These are phyloP conservation scores for Paraleonurus japonicus DNA, from an alignment of 257 asterid species.

Conservation along the genomic window DNA sequence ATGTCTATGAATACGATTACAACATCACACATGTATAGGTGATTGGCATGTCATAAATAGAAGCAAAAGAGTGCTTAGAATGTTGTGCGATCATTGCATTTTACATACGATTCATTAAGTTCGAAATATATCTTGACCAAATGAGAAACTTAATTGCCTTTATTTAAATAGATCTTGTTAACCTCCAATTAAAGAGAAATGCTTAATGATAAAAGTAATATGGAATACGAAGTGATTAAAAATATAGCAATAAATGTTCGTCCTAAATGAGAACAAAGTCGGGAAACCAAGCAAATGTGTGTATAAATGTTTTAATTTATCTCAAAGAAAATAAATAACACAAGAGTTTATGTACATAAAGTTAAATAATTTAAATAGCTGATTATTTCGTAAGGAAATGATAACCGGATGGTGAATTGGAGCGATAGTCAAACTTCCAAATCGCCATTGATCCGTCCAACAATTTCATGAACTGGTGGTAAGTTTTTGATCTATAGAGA, in stretches of 20 bases:
- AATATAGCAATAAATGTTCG: constrained; percentile 6
- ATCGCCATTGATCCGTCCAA: constrained; percentile 98
- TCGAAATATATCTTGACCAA: constrained; percentile 16
- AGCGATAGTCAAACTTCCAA: constrained; percentile 80
- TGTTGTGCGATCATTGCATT: neutral
- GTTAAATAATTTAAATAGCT: neutral
- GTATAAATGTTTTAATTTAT: neutral
- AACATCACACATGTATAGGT: constrained; percentile 9
- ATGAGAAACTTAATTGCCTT: neutral
- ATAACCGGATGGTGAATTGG: constrained; percentile 98
- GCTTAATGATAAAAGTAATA: neutral
- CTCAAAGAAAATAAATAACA: neutral
- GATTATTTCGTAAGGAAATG: constrained; percentile 13
- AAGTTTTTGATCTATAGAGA: constrained; percentile 78
- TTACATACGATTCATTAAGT: neutral
- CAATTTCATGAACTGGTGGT: constrained; percentile 97
- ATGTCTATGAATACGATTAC: constrained; percentile 8
- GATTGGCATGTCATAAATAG: constrained; percentile 1
- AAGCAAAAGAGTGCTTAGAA: constrained; percentile 20
- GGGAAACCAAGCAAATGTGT: constrained; percentile 7
- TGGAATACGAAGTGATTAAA: neutral
- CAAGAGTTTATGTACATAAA: neutral
- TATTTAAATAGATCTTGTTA: neutral
- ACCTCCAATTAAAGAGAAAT: constrained; percentile 7
- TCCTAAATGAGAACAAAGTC: constrained; percentile 5